Evolutionary conservation across 2,329 filamentous ascomycete species (phyloP).

Genomic region (Sphaerulina musiva): DNA sequence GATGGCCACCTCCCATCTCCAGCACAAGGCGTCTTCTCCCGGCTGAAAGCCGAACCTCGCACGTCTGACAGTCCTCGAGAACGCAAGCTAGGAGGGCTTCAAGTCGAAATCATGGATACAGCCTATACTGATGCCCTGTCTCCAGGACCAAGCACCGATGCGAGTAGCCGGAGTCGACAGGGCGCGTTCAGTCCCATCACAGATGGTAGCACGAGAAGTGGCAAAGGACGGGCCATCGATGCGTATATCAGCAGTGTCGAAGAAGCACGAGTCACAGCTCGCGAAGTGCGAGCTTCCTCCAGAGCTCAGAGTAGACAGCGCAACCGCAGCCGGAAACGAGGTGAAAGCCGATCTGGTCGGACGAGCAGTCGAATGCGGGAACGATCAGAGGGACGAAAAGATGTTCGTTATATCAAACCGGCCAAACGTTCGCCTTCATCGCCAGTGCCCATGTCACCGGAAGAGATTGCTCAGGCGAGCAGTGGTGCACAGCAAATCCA

Average conservation of each 20-base stretch:
- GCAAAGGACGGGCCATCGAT: slow-evolving; percentile 62
- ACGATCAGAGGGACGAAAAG: slow-evolving; percentile 58
- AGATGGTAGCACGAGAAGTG: slow-evolving; percentile 49
- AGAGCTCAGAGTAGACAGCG: slow-evolving; percentile 38
- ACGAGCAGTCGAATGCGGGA: slow-evolving; percentile 41
- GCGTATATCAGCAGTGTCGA: slow-evolving; percentile 84
- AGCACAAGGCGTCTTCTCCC: slow-evolving; percentile 56
- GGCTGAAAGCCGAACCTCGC: slow-evolving; percentile 54
- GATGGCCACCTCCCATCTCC: slow-evolving; percentile 58
- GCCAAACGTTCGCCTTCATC: slow-evolving; percentile 85
- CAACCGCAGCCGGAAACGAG: slow-evolving; percentile 44
- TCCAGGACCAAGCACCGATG: slow-evolving; percentile 19
- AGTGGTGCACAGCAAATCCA: slow-evolving; percentile 33
- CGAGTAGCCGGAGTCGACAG: slow-evolving; percentile 30
- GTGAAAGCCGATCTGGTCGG: slow-evolving; percentile 32
- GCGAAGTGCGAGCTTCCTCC: slow-evolving; percentile 30
- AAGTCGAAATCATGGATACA: slow-evolving; percentile 41
- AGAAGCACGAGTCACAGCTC: slow-evolving; percentile 48
- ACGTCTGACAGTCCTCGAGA: slow-evolving; percentile 67
- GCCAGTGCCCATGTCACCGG: slow-evolving; percentile 87
- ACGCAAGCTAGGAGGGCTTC: slow-evolving; percentile 68
- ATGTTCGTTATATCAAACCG: slow-evolving; percentile 62
- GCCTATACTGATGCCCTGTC: slow-evolving; percentile 30
- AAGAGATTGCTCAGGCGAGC: slow-evolving; percentile 52
- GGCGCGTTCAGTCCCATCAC: slow-evolving; percentile 35